Conservation (phyloP, 2,329 filamentous ascomycete species). For the Beauveria sp. region DNA sequence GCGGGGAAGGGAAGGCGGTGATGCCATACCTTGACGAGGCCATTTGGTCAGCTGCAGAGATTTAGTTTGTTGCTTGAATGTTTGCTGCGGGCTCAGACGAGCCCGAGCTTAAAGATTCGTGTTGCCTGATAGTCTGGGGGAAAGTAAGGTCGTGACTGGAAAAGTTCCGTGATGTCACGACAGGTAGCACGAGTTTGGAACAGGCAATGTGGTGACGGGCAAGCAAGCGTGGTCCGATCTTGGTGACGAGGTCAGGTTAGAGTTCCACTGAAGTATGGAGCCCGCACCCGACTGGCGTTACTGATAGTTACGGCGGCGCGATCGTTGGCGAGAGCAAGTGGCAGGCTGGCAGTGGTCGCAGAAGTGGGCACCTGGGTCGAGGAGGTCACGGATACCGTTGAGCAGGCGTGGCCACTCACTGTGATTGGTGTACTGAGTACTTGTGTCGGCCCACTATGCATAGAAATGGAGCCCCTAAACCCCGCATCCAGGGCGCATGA, state of each 20-base stretch:
- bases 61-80: slow-evolving; percentile 2
- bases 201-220: background rate
- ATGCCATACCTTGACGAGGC: slow-evolving; percentile 11
- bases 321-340: slow-evolving; percentile 1
- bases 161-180: slow-evolving; percentile 4
- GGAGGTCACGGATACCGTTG: background rate
- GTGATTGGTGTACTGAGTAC: background rate
- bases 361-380: background rate
- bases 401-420: background rate
- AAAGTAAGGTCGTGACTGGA: background rate
- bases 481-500: slow-evolving; percentile 11
- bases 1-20: background rate
- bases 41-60: slow-evolving; percentile 8
- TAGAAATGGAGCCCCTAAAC: slow-evolving; percentile 5
- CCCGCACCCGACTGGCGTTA: slow-evolving; percentile 4
- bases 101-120: slow-evolving; percentile 3
- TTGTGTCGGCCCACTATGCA: background rate
- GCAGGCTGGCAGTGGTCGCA: background rate
- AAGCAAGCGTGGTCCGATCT: slow-evolving; percentile 10
- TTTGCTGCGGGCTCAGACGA: slow-evolving; percentile 12
- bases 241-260: slow-evolving; percentile 12
- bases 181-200: slow-evolving; percentile 1
- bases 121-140: background rate
- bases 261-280: slow-evolving; percentile 9
- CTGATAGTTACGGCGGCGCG: background rate